phyloP scores from a whole-genome alignment of 768 basidiomycete species.

The Suillus paluster region DNA sequence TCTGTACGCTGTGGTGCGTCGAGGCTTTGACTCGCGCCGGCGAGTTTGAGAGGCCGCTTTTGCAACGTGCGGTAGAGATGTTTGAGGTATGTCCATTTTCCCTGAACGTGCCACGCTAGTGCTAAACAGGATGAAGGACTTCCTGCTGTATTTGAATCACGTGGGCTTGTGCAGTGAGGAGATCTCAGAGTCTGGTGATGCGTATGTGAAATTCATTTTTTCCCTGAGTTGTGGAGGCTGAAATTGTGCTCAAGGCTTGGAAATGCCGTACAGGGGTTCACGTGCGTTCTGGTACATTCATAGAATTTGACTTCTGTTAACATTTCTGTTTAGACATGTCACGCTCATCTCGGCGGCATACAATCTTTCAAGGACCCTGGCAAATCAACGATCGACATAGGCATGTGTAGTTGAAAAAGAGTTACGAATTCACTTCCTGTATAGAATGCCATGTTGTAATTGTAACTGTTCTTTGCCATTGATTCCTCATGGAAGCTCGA shows the following conservation, averaged over 20 bases:
- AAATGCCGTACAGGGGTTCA: conserved; percentile 90
- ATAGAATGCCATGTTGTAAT: background rate
- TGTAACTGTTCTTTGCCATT: background rate
- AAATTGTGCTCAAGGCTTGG: conserved; percentile 57
- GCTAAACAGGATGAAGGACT: conserved; percentile 51
- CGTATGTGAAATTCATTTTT: conserved; percentile 46
- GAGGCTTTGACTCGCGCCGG: conserved; percentile 92
- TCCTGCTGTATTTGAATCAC: conserved; percentile 84
- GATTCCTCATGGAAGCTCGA: background rate
- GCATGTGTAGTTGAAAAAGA: background rate
- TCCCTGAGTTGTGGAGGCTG: background rate
- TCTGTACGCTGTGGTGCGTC: conserved; percentile 87
- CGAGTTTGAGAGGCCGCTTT: conserved; percentile 67
- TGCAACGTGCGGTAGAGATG: conserved; percentile 78
- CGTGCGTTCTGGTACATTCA: conserved; percentile 53
- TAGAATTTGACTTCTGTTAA: background rate
- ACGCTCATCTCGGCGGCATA: conserved; percentile 86
- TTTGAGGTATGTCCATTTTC: conserved; percentile 69
- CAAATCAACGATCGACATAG: conserved; percentile 1
- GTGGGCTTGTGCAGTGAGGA: conserved; percentile 87
- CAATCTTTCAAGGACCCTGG: conserved; percentile 72
- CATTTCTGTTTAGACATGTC: conserved; percentile 58
- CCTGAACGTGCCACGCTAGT: background rate
- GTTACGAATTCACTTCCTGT: background rate
- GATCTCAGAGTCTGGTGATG: conserved; percentile 84